phyloP scores from a whole-genome alignment of 352 stramenopile genomes.

The Phytophthora aleatoria region DNA sequence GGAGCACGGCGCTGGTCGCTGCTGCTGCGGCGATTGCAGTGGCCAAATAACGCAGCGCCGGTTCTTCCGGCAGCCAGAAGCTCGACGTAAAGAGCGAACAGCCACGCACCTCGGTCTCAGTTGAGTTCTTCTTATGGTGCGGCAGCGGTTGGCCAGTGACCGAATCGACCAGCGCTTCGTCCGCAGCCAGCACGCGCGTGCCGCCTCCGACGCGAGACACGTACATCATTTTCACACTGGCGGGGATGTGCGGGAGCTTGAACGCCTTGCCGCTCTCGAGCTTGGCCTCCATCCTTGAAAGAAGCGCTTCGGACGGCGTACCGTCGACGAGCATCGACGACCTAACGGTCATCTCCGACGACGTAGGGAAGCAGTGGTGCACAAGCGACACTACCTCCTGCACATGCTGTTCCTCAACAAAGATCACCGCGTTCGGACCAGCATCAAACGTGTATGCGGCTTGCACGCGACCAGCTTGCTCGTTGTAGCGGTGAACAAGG shows the following conservation, averaged over 20 bases:
- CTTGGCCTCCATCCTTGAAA: conserved; percentile 26
- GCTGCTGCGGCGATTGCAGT: conserved; percentile 23
- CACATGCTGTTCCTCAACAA: conserved; percentile 76
- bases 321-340: conserved; percentile 35
- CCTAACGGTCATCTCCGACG: conserved; percentile 38
- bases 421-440: conserved; percentile 97
- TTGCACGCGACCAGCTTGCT: conserved; percentile 58
- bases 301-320: conserved; percentile 23
- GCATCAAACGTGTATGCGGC: conserved; percentile 99
- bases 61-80: conserved; percentile 9
- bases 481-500: conserved; percentile 96
- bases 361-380: conserved; percentile 50
- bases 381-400: conserved; percentile 67
- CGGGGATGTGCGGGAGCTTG: conserved; percentile 22
- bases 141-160: conserved; percentile 45
- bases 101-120: not conserved
- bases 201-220: conserved; percentile 66
- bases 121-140: conserved; percentile 10
- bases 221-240: conserved; percentile 72
- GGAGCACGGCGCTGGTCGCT: conserved; percentile 19
- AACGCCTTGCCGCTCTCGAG: conserved; percentile 16
- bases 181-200: conserved; percentile 36
- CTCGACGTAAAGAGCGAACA: conserved; percentile 15
- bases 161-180: conserved; percentile 57
- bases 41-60: conserved; percentile 11